phyloP scores from a whole-genome alignment of 306 rosid genomes.

The Quercus bicolor region DNA sequence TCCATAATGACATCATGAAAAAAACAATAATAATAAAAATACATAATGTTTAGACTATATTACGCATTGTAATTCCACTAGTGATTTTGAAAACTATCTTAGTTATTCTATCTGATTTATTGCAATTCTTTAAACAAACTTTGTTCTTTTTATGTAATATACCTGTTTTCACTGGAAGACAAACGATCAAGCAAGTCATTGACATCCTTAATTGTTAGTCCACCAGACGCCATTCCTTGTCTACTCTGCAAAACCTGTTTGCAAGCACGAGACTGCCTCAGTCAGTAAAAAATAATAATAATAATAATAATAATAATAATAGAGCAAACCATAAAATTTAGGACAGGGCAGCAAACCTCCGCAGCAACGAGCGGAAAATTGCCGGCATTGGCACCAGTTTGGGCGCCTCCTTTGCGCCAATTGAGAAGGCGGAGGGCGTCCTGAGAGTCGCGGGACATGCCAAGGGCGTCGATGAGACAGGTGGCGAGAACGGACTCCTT shows the following conservation, averaged over 20 bases:
- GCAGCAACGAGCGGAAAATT: constrained; percentile 81
- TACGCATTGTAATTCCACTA: too few species aligned
- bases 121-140: too few species aligned
- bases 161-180: constrained; percentile 80
- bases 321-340: background rate
- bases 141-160: background rate
- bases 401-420: constrained; percentile 88
- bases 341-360: constrained; percentile 36
- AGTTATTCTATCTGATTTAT: too few species aligned
- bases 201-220: constrained; percentile 65
- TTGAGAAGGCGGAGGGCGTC: constrained; percentile 82
- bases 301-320: background rate
- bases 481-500: constrained; percentile 87
- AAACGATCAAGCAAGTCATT: constrained; percentile 81
- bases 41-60: too few species aligned
- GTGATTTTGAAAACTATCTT: too few species aligned
- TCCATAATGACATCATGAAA: background rate
- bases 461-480: constrained; percentile 80
- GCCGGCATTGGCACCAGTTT: constrained; percentile 67
- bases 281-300: background rate
- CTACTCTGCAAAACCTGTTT: constrained; percentile 74
- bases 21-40: background rate
- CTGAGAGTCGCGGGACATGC: constrained; percentile 71
- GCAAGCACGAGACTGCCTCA: background rate
- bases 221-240: constrained; percentile 78